These are phyloP conservation scores for Asclepias syriaca DNA, from an alignment of 257 asterid species.

Conservation along the genomic window DNA sequence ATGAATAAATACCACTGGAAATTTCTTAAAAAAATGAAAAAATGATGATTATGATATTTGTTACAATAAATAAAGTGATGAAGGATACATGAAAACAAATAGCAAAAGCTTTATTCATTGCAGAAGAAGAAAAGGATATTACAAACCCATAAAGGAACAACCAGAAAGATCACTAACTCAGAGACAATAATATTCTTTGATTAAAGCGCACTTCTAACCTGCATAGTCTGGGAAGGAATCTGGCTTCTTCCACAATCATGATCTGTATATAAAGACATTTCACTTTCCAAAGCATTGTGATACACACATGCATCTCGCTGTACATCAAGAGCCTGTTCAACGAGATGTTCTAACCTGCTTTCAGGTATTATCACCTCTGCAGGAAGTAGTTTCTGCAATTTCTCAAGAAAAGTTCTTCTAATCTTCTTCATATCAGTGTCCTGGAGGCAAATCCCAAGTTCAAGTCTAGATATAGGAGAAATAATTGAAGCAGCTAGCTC, in stretches of 20 bases:
- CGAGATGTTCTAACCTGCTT: slow-evolving; percentile 15
- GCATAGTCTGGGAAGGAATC: slow-evolving; percentile 17
- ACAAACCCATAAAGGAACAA: slow-evolving; percentile 8
- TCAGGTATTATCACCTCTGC: slow-evolving; percentile 18
- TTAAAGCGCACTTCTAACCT: slow-evolving; percentile 11
- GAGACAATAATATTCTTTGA: slow-evolving; percentile 3
- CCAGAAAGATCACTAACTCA: neutral
- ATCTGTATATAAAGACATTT: slow-evolving; percentile 18
- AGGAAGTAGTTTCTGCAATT: slow-evolving; percentile 13
- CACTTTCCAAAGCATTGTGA: slow-evolving; percentile 17
- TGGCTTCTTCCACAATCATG: slow-evolving; percentile 20
- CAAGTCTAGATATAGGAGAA: neutral
- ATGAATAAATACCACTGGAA: neutral
- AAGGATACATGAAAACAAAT: neutral
- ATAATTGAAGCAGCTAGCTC: slow-evolving; percentile 16
- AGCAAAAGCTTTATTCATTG: slow-evolving; percentile 3
- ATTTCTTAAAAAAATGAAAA: neutral
- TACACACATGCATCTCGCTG: slow-evolving; percentile 19
- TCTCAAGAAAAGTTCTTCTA: slow-evolving; percentile 8
- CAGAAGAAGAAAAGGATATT: neutral
- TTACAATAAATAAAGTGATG: neutral
- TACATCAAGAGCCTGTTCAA: slow-evolving; percentile 24
- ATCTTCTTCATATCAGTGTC: neutral
- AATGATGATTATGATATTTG: neutral
- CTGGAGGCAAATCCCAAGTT: neutral